These are phyloP conservation scores for Rubia yunnanensis DNA, from an alignment of 257 asterid genomes.

Conservation along the genomic window DNA sequence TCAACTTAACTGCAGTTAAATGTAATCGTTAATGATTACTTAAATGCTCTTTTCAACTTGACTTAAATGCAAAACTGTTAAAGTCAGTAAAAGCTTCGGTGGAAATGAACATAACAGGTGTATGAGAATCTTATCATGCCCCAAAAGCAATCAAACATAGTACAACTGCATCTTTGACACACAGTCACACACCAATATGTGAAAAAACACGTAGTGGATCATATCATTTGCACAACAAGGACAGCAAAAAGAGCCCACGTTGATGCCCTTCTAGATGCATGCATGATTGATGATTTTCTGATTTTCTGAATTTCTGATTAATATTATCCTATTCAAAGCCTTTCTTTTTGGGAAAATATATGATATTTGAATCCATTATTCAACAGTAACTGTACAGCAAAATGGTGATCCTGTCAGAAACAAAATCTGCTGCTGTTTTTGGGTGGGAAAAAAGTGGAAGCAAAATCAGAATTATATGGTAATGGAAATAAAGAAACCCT, in stretches of 20 bases:
- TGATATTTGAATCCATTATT: neutral
- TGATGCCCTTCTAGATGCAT: neutral
- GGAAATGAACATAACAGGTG: neutral
- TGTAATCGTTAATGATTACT: too few species aligned
- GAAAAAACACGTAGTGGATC: slow-evolving; percentile 1
- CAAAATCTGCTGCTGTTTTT: neutral
- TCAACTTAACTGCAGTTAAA: too few species aligned
- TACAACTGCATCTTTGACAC: neutral
- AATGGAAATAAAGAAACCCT: neutral
- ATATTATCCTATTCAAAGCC: too few species aligned
- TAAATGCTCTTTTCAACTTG: too few species aligned
- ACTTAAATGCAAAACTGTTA: too few species aligned
- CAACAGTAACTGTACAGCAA: neutral
- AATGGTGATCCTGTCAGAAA: neutral
- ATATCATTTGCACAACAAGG: neutral
- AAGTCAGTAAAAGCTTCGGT: neutral
- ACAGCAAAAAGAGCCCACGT: neutral
- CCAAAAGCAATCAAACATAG: neutral
- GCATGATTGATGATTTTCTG: neutral
- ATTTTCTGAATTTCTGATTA: too few species aligned
- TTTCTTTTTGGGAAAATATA: neutral
- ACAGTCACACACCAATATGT: neutral
- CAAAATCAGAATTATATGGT: neutral
- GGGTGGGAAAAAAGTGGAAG: neutral
- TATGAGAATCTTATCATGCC: slow-evolving; percentile 6